Evolutionary conservation across 345 rosid genomes (phyloP), one percentile per base, ranked within the genome.

Genomic region (Physaria fendleri): DNA sequence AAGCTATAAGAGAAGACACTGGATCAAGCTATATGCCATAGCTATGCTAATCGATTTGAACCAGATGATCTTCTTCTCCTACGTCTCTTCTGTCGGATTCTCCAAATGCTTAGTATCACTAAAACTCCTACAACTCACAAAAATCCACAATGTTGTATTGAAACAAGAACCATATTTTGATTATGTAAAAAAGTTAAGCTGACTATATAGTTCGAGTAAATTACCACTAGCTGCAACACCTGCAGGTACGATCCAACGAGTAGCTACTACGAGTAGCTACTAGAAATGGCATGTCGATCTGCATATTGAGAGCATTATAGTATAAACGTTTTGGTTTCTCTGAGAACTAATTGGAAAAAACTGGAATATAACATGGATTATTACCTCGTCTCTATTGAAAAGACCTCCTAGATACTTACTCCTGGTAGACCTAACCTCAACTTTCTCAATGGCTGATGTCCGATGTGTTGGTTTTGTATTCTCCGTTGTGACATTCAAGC

Each of bases 221-320:
- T 55, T 64, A 92, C 97, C 98, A 29, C 81, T 66, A 42, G 83
- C 64, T 30, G 79, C 82, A 51, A 85, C 77, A 14, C 78, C 79
- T 6, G 82, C 88, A 52, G 86, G 97, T 64, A 85, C 71, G 49
- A 88, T 78, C 99, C 95, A 84, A 25, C 78, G 89, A 69, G 83
- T 84, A 34, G n/a, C n/a, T n/a, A n/a, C n/a, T n/a, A n/a, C n/a
- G n/a, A n/a, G n/a, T n/a, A n/a, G 84, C 78, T 63, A 78, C 78
- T 23, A 81, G 83, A 50, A 79, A 75, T 15, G 97, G 87, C 56
- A 71, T 67, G 63, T 93, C 99, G 64, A 83, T 75, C 97, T 92
- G 85, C 72, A 72, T 35, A 67, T 40, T 3, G 4, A 22, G 57
- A 20, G 38, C 4, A 39, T n/a, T 2, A 10, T 62, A 6, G 4